Percentiles rank a stretch among this genome's conserved stretches.
phyloP scores from a whole-genome alignment of 305 asterid genomes.

The Rubia peregrina region DNA sequence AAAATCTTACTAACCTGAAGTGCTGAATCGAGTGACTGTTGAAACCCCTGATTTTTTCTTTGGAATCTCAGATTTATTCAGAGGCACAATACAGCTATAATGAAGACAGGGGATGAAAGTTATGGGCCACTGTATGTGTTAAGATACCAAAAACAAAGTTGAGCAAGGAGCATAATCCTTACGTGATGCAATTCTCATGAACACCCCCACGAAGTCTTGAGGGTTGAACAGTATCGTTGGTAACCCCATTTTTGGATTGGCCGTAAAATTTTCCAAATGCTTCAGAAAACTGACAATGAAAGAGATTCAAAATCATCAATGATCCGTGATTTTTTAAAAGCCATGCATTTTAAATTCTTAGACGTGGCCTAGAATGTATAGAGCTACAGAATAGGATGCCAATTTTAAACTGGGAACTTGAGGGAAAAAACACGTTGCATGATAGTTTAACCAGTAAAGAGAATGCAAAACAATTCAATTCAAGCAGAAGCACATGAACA shows the following conservation, averaged over 20 bases:
- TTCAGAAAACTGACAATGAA: slow-evolving; percentile 56
- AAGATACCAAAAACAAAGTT: not conserved
- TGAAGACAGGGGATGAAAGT: slow-evolving; percentile 17
- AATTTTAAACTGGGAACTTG: not conserved
- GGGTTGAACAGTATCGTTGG: slow-evolving; percentile 49
- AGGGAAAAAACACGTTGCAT: not conserved
- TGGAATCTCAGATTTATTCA: slow-evolving; percentile 46
- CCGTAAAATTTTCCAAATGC: slow-evolving; percentile 84
- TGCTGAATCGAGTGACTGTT: slow-evolving; percentile 61
- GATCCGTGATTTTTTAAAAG: not conserved
- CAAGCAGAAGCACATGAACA: not conserved
- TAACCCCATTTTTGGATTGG: slow-evolving; percentile 56
- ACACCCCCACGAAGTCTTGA: slow-evolving; percentile 48
- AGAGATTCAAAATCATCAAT: not conserved
- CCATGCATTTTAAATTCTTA: not conserved
- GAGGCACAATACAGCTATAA: slow-evolving; percentile 61
- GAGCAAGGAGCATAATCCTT: slow-evolving; percentile 18
- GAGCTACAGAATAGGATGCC: not conserved
- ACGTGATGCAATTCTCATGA: slow-evolving; percentile 90
- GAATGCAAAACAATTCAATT: not conserved
- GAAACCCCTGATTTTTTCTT: slow-evolving; percentile 41
- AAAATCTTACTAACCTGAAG: slow-evolving; percentile 58
- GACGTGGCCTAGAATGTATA: not conserved
- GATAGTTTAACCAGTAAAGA: not conserved
- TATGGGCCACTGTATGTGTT: not conserved